These are phyloP conservation scores for Exsudoporus frostii DNA, from an alignment of 768 basidiomycete species.

Conservation along the genomic window DNA sequence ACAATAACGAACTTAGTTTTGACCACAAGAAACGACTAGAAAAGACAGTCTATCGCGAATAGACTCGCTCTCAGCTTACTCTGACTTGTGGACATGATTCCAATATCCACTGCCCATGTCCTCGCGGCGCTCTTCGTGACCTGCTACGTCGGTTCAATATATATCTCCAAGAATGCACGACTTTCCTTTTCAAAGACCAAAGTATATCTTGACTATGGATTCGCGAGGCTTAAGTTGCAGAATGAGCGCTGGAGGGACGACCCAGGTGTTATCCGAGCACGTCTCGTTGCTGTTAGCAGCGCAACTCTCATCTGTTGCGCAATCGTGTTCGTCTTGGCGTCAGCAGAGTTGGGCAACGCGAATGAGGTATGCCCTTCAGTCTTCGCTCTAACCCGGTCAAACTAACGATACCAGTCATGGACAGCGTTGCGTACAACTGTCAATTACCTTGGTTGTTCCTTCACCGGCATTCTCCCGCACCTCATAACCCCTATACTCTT, in stretches of 20 bases:
- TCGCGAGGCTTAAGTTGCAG: conserved; percentile 29
- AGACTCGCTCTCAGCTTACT: conserved; percentile 1
- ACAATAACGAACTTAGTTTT: conserved; percentile 12
- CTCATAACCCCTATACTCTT: conserved; percentile 73
- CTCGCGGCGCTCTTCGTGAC: conserved; percentile 57
- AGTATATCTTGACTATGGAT: conserved; percentile 24
- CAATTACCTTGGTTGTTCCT: conserved; percentile 40
- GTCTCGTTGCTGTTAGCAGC: conserved; percentile 63
- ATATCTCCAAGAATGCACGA: conserved; percentile 65
- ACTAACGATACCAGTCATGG: conserved; percentile 14
- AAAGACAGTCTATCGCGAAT: conserved; percentile 11
- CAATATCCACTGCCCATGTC: conserved; percentile 43
- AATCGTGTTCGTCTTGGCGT: conserved; percentile 46
- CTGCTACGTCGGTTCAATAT: conserved; percentile 82
- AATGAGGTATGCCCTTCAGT: conserved; percentile 10
- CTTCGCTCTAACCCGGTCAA: background rate
- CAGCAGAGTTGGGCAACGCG: conserved; percentile 19
- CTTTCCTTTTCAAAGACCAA: conserved; percentile 44
- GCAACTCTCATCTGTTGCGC: conserved; percentile 60
- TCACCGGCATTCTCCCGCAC: conserved; percentile 42
- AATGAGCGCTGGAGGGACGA: conserved; percentile 74
- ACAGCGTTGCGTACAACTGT: conserved; percentile 31
- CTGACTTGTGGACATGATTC: conserved; percentile 18
- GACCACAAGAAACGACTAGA: conserved; percentile 10
- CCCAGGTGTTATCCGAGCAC: conserved; percentile 77